These are phyloP conservation scores for Mayamaea pseudoterrestris DNA, from an alignment of 108 stramenopile genomes.

Conservation along the genomic window DNA sequence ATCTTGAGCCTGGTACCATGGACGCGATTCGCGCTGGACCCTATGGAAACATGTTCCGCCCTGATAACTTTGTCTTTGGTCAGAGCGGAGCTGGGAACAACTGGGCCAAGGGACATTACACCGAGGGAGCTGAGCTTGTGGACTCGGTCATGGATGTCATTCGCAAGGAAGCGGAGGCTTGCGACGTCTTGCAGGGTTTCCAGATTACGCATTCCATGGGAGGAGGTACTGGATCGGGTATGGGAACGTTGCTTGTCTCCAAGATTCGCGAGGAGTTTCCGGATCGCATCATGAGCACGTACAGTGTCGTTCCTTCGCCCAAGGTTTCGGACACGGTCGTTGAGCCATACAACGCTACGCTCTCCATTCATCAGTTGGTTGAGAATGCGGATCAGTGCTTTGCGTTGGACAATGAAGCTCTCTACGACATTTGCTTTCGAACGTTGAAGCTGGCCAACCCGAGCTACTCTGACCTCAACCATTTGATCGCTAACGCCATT, in stretches of 20 bases:
- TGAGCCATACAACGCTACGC: constrained; percentile 96
- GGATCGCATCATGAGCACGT: constrained; percentile 86
- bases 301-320: constrained; percentile 86
- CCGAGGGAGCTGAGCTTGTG: constrained; percentile 92
- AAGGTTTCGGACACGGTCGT: constrained; percentile 96
- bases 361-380: constrained; percentile 93
- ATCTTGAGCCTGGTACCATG: constrained; percentile 90
- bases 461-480: constrained; percentile 87
- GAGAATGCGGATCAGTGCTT: constrained; percentile 96
- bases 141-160: constrained; percentile 91
- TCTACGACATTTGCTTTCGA: constrained; percentile 93
- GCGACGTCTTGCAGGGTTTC: constrained; percentile 85
- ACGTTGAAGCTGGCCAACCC: constrained; percentile 87
- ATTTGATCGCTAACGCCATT: constrained; percentile 90
- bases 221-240: constrained; percentile 88
- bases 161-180: constrained; percentile 86
- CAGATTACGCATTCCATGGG: constrained; percentile 89
- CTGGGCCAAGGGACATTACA: constrained; percentile 98
- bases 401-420: constrained; percentile 94
- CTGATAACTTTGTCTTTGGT: constrained; percentile 95
- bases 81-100: constrained; percentile 85
- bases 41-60: constrained; percentile 81
- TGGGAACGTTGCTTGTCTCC: constrained; percentile 91
- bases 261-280: constrained; percentile 96
- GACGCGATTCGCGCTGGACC: constrained; percentile 73